Conservation (phyloP, 495 filamentous ascomycete genomes). For the Jackrogersella multiformis region DNA sequence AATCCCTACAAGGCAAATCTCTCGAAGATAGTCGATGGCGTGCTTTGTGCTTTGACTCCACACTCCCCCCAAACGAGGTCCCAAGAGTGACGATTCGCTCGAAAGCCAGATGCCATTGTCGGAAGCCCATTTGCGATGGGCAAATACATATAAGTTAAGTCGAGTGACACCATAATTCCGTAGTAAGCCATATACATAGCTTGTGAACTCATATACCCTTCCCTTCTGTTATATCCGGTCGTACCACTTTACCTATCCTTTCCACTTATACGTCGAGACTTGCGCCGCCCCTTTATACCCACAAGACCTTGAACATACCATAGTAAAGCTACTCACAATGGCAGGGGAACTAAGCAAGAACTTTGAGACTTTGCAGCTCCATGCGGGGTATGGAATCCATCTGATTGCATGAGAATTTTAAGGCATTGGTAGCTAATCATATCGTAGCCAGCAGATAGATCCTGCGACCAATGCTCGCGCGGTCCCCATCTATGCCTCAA, state of each 20-base stretch:
- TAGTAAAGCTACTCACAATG: conserved; percentile 25
- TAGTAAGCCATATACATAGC: conserved; percentile 12
- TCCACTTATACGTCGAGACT: conserved; percentile 15
- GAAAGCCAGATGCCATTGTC: conserved; percentile 16
- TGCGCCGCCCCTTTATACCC: not conserved
- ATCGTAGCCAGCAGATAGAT: conserved; percentile 79
- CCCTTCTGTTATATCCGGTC: conserved; percentile 11
- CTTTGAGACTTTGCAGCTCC: conserved; percentile 97
- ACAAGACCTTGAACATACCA: not conserved
- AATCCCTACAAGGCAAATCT: conserved; percentile 15
- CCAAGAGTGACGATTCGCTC: conserved; percentile 16
- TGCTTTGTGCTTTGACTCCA: conserved; percentile 32
- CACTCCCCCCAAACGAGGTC: conserved; percentile 21
- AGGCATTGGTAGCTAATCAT: conserved; percentile 25
- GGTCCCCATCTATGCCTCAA: conserved; percentile 95
- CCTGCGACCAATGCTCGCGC: conserved; percentile 88
- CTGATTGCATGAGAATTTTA: not conserved
- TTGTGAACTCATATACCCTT: conserved; percentile 4
- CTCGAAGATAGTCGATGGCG: conserved; percentile 33
- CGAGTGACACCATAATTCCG: conserved; percentile 11
- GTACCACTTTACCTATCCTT: conserved; percentile 1
- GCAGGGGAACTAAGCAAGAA: conserved; percentile 54
- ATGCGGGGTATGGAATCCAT: conserved; percentile 77
- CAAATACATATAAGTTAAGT: conserved; percentile 16
- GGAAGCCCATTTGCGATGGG: conserved; percentile 12